Percentiles rank a stretch among this genome's conserved stretches.
These are phyloP conservation scores for Buxus sempervirens DNA, from an alignment of 164 flowering plant genomes.

Conservation along the genomic window DNA sequence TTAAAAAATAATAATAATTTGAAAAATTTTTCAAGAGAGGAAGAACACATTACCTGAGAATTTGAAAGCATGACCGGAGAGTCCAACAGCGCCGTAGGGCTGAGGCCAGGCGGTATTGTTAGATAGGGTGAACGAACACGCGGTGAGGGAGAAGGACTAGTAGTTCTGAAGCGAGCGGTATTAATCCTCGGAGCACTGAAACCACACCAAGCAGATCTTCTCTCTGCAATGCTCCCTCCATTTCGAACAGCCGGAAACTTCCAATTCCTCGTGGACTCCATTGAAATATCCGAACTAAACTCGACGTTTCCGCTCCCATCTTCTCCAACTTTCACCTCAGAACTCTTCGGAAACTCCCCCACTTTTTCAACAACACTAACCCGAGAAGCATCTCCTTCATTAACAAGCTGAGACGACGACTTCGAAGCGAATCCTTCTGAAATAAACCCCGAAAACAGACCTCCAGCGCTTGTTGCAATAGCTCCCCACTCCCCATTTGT, in stretches of 20 bases:
- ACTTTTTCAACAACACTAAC: neutral
- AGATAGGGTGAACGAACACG: slow-evolving; percentile 43
- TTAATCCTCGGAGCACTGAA: slow-evolving; percentile 55
- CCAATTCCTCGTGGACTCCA: slow-evolving; percentile 16
- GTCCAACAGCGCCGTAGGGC: slow-evolving; percentile 65
- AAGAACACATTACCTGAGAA: slow-evolving; percentile 44
- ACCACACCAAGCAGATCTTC: slow-evolving; percentile 64
- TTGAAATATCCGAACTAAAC: neutral
- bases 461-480: slow-evolving; percentile 18
- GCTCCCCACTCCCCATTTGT: slow-evolving; percentile 21
- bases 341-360: neutral
- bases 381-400: slow-evolving; percentile 6
- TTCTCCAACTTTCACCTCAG: neutral
- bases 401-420: slow-evolving; percentile 11
- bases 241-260: slow-evolving; percentile 5
- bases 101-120: slow-evolving; percentile 71
- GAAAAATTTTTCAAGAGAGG: no score
- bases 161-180: slow-evolving; percentile 36
- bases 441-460: slow-evolving; percentile 10
- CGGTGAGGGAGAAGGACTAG: slow-evolving; percentile 40
- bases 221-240: slow-evolving; percentile 56
- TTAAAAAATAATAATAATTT: no score
- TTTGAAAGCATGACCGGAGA: slow-evolving; percentile 70
- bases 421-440: slow-evolving; percentile 14
- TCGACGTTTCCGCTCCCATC: neutral